Base-by-base conservation (phyloP, 345 rosid species). In the Dovyalis caffra region DNA sequence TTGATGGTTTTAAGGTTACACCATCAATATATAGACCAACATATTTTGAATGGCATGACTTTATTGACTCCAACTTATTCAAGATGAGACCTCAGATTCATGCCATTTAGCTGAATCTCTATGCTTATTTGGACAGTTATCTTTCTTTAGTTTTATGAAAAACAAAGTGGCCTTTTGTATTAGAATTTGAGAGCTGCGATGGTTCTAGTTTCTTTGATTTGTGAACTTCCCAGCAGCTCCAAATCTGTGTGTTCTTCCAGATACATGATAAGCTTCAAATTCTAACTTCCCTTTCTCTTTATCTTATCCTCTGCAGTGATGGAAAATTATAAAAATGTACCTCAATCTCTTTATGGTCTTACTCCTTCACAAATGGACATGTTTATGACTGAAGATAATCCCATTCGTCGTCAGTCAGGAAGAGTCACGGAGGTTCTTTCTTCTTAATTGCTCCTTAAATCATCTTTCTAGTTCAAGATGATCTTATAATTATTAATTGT, bases 361-460 rank as follows among this genome's bases (percentile, higher is more conserved):
- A 69, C 82, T 72, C 85, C 92, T 66, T 82, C 94, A 66, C 99
- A 95, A 72, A 83, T 95, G 93, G 88, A 87, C 74, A 91, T 92
- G 98, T 90, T 95, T 87, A 88, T 90, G 97, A 89, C 94, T 0
- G 95, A 89, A 82, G 93, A 90, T 80, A 90, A 86, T 82, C 97
- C 90, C 49, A 75, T 77, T 12, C 84, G 86, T 65, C 80, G 86
- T 76, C 95, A 89, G 76, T 74, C 97, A 3, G 94, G 85, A 79
- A 85, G 82, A 65, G 89, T 89, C 70, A 86, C 91, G 4, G 96
- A 88, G 99, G 98, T 92, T 78, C 26, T 3, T 20, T 67, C 71
- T 68, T 66, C 75, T 77, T 69, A 25, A 43, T 29, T 31, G 25
- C 31, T 58, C 68, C 35, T 72, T 77, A 35, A 65, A 69, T 68